A percentile compares a stretch with the other conserved stretches of the same genome.
phyloP scores from a whole-genome alignment of 495 filamentous ascomycete species.

The Bacidia gigantensis region DNA sequence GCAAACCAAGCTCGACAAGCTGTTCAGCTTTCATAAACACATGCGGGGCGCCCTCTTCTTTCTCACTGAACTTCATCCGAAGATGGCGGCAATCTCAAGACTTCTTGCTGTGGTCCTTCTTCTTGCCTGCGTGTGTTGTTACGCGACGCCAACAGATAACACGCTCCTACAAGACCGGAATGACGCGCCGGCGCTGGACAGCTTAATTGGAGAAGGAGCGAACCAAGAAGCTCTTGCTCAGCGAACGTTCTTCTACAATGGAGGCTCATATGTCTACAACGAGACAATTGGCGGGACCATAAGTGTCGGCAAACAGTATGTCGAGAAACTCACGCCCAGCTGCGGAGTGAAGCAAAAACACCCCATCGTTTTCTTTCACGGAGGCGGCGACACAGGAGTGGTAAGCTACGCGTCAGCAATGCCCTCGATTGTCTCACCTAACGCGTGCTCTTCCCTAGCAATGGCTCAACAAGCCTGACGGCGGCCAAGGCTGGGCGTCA shows the following conservation, averaged over 20 bases:
- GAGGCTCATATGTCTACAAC: neutral
- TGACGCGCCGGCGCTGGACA: too few species aligned
- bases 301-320: constrained; percentile 24
- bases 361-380: constrained; percentile 42
- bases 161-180: too few species aligned
- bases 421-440: neutral
- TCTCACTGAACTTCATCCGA: too few species aligned
- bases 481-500: constrained; percentile 32
- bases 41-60: too few species aligned
- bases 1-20: too few species aligned
- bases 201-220: too few species aligned
- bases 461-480: constrained; percentile 36
- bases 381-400: constrained; percentile 35
- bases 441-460: constrained; percentile 20
- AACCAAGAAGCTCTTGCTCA: neutral
- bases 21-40: too few species aligned
- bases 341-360: constrained; percentile 14
- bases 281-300: constrained; percentile 1
- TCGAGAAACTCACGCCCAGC: constrained; percentile 36
- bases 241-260: neutral
- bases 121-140: too few species aligned
- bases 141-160: too few species aligned
- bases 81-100: too few species aligned
- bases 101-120: too few species aligned
- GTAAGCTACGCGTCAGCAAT: constrained; percentile 22